These are phyloP conservation scores for Pseudoscleropodium purum DNA, from an alignment of 225 moss, liverwort and hornwort species.

Conservation along the genomic window DNA sequence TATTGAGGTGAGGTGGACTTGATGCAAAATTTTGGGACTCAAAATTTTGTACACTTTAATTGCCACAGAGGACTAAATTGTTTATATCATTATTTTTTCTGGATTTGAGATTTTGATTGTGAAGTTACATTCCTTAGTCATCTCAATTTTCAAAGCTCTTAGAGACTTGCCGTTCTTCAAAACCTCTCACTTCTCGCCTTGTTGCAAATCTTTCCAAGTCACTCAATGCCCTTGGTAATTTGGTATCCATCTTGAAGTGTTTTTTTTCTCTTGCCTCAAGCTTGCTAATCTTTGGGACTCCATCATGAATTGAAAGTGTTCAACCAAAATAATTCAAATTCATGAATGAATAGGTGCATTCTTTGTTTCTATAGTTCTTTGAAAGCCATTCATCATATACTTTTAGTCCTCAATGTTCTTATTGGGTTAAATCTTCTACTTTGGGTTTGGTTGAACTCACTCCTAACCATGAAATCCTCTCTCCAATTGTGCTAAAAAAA, in stretches of 20 bases:
- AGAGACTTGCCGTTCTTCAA: background rate
- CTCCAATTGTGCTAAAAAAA: background rate
- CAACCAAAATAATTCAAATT: accelerated
- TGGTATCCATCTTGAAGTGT: background rate
- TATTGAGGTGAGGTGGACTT: accelerated
- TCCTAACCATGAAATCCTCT: background rate
- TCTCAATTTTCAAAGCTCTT: background rate
- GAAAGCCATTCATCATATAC: background rate
- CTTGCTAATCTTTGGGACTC: background rate
- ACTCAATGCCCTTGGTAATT: background rate
- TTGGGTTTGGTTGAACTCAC: background rate
- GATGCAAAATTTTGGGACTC: accelerated
- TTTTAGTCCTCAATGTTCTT: background rate
- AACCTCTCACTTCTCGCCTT: accelerated
- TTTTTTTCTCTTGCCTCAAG: accelerated
- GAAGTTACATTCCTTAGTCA: background rate
- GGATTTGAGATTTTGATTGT: background rate
- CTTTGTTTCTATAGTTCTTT: background rate
- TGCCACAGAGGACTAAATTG: background rate
- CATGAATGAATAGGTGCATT: background rate
- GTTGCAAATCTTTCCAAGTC: background rate
- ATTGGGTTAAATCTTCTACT: background rate
- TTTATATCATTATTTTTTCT: background rate
- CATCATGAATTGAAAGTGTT: background rate
- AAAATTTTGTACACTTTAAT: background rate